Base-by-base conservation (phyloP, 257 asterid genomes). In the Salvia rosmarinus region DNA sequence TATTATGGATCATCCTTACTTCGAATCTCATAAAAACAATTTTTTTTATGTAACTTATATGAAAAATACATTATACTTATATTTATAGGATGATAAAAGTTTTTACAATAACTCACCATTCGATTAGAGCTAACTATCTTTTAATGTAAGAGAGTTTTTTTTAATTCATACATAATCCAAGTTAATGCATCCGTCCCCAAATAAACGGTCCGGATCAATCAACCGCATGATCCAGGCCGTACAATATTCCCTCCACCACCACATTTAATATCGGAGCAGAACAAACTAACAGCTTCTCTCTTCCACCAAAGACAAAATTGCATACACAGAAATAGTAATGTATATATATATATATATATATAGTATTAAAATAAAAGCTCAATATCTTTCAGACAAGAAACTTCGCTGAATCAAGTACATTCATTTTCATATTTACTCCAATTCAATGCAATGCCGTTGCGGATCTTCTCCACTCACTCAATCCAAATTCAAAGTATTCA, bases 381-480 rank as follows among this genome's bases (percentile, higher is more conserved):
- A 46, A 54, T 40, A 25, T 19, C 25, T 67, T 43, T 60, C 70
- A 7, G 61, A 34, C 55, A 69, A 68, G 46, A 66, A 50, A 40
- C 42, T 60, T 46, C 4, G 67, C 56, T 35, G 28, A 67, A 67
- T 65, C 70, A 16, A n/a, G n/a, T n/a, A n/a, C n/a, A n/a, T n/a
- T n/a, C n/a, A 28, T 58, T 50, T 34, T 16, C 51, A 44, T 4
- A 66, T 54, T 75, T 12, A 64, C 72, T 58, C 70, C 73, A 39
- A 72, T 79, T 76, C 57, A 76, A 76, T 82, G 84, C 80, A 16
- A 16, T 54, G 70, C 74, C 80, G 72, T 70, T 76, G 67, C 67
- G 68, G 17, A 49, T 69, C 61, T 54, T 64, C 78, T 43, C 47
- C 6, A 5, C 57, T 51, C 58, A 34, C 39, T 19, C 44, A 52